Conservation (phyloP, 257 asterid species). For the Jacaranda mimosifolia region DNA sequence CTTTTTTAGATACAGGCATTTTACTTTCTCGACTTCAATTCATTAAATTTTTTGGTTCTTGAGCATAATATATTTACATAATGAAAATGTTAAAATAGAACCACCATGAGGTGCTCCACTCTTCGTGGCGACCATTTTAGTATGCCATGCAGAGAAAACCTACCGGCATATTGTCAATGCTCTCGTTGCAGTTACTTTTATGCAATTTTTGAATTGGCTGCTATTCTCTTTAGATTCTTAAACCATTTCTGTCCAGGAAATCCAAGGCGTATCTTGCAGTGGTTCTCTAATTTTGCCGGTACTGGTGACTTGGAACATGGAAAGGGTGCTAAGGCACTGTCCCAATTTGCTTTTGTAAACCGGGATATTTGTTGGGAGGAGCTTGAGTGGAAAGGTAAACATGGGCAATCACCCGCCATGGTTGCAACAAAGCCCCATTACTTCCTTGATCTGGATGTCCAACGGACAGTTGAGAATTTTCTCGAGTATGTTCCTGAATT, state of each 20-base stretch:
- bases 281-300: conserved; percentile 89
- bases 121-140: neutral
- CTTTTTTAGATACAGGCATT: neutral
- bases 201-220: conserved; percentile 8
- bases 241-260: conserved; percentile 65
- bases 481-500: conserved; percentile 91
- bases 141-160: neutral
- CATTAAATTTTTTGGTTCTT: conserved; percentile 5
- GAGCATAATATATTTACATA: conserved; percentile 11
- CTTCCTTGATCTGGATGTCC: conserved; percentile 95
- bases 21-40: neutral
- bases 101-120: neutral
- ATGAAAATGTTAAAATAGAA: conserved; percentile 12
- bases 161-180: neutral
- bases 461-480: conserved; percentile 88
- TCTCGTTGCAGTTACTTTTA: neutral
- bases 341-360: conserved; percentile 90
- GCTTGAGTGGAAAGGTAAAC: conserved; percentile 97
- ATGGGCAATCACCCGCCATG: conserved; percentile 99
- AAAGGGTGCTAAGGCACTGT: conserved; percentile 91
- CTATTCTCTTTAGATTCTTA: neutral
- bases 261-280: conserved; percentile 69
- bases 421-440: conserved; percentile 99
- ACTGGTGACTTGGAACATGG: conserved; percentile 67
- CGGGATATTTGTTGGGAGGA: conserved; percentile 99